phyloP scores from a whole-genome alignment of 352 stramenopile genomes.

The Aphanomyces astaci region DNA sequence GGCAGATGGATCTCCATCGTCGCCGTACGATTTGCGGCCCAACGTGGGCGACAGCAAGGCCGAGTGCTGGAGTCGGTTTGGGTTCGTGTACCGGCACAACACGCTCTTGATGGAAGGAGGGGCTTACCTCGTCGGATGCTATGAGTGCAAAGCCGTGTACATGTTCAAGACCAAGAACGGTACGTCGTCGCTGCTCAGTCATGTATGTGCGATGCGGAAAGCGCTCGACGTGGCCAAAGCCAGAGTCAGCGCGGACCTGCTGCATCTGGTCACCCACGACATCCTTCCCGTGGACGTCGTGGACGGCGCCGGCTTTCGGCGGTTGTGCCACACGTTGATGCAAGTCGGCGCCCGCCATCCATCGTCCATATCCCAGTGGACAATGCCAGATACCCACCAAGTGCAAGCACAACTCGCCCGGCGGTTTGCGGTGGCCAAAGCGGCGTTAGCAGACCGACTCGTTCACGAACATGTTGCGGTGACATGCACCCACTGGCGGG shows the following conservation, averaged over 20 bases:
- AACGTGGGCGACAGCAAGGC: slow-evolving; percentile 9
- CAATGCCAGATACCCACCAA: neutral
- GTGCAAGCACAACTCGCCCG: neutral
- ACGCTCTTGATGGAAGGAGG: slow-evolving; percentile 1
- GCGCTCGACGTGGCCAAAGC: neutral
- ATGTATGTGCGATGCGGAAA: slow-evolving; percentile 1
- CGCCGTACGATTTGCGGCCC: neutral
- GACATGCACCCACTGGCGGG: neutral
- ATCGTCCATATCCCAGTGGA: neutral
- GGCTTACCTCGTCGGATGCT: slow-evolving; percentile 12
- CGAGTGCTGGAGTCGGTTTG: slow-evolving; percentile 12
- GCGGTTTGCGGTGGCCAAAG: neutral
- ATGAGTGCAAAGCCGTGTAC: slow-evolving; percentile 13
- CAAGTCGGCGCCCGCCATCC: neutral
- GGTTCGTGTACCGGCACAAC: slow-evolving; percentile 18
- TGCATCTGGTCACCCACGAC: neutral
- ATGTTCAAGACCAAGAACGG: neutral
- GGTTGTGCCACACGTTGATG: neutral
- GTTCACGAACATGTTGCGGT: neutral
- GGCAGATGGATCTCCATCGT: neutral
- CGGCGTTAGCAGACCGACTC: neutral
- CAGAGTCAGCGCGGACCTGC: neutral
- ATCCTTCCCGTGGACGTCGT: neutral
- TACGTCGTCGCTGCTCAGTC: neutral
- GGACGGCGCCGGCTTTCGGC: neutral